phyloP scores from a whole-genome alignment of 495 filamentous ascomycete genomes.

The Thermothielavioides terrestris region DNA sequence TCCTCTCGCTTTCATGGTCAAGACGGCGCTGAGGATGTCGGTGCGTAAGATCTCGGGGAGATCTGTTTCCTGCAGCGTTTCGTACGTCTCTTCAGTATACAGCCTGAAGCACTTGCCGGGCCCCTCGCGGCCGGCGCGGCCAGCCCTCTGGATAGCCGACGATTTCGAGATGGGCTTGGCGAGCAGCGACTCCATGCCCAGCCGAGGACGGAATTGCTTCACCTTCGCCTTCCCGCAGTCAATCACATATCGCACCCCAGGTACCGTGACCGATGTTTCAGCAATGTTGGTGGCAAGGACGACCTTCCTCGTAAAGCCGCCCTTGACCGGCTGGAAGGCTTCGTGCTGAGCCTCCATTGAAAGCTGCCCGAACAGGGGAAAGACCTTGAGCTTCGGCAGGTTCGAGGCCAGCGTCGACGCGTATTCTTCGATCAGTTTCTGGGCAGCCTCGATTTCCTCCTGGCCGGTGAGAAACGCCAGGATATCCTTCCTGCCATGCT shows the following conservation, averaged over 20 bases:
- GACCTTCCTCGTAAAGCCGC: constrained; percentile 68
- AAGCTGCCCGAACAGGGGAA: constrained; percentile 44
- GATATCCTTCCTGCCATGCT: constrained; percentile 50
- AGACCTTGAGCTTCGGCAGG: constrained; percentile 58
- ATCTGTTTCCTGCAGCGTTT: constrained; percentile 59
- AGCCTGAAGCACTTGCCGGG: constrained; percentile 83
- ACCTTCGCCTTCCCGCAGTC: constrained; percentile 92
- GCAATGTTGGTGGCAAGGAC: constrained; percentile 96
- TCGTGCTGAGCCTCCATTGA: constrained; percentile 68
- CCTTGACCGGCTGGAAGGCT: constrained; percentile 70
- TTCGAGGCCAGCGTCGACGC: constrained; percentile 58
- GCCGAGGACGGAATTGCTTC: constrained; percentile 76
- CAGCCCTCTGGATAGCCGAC: constrained; percentile 82
- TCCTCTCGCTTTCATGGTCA: constrained; percentile 91
- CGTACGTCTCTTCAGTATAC: constrained; percentile 77
- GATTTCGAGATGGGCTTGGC: constrained; percentile 89
- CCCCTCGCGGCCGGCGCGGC: constrained; percentile 88
- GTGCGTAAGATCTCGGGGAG: constrained; percentile 85
- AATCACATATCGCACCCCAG: constrained; percentile 83
- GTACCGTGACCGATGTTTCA: constrained; percentile 93
- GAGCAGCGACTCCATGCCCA: constrained; percentile 85
- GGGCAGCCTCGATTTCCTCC: constrained; percentile 78
- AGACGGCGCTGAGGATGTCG: constrained; percentile 74
- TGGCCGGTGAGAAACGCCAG: constrained; percentile 91
- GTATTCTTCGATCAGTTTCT: constrained; percentile 73